Percentiles rank a stretch among this genome's conserved stretches.
Conservation (phyloP, 768 basidiomycete genomes). For the Bullera alba region DNA sequence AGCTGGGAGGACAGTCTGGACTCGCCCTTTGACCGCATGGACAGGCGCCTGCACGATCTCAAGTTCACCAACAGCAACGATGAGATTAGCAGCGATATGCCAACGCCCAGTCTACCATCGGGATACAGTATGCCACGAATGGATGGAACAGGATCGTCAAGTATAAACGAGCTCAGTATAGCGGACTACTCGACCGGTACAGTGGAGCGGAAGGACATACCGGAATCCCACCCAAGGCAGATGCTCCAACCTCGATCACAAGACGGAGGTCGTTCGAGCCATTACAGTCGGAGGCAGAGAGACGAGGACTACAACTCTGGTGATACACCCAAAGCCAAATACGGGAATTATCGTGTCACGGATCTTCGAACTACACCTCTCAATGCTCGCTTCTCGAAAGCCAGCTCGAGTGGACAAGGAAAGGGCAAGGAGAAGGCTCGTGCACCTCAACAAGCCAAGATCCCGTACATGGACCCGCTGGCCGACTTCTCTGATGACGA, state of each 20-base stretch:
- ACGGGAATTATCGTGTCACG: constrained; percentile 55
- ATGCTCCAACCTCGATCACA: constrained; percentile 5
- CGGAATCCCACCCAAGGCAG: background rate
- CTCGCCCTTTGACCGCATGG: constrained; percentile 62
- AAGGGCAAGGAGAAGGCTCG: constrained; percentile 5
- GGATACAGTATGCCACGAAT: constrained; percentile 21
- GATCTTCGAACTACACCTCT: constrained; percentile 54
- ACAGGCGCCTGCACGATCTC: constrained; percentile 35
- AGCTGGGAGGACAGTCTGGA: constrained; percentile 66
- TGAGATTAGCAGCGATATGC: constrained; percentile 12
- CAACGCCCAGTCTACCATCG: constrained; percentile 27
- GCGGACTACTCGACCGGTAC: constrained; percentile 15
- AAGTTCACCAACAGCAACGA: constrained; percentile 7
- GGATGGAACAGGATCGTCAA: background rate
- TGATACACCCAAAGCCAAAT: constrained; percentile 4
- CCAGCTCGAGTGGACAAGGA: too few species aligned
- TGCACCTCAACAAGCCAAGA: constrained; percentile 9
- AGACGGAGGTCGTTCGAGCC: background rate
- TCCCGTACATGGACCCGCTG: constrained; percentile 7
- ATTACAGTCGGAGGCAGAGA: constrained; percentile 6
- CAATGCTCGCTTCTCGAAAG: constrained; percentile 49
- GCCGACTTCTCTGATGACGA: constrained; percentile 33
- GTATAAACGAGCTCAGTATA: constrained; percentile 1
- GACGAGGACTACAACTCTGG: background rate
- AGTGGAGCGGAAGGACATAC: constrained; percentile 8